phyloP scores from a whole-genome alignment of 2,329 filamentous ascomycete genomes.

The Monosporascus sp. region DNA sequence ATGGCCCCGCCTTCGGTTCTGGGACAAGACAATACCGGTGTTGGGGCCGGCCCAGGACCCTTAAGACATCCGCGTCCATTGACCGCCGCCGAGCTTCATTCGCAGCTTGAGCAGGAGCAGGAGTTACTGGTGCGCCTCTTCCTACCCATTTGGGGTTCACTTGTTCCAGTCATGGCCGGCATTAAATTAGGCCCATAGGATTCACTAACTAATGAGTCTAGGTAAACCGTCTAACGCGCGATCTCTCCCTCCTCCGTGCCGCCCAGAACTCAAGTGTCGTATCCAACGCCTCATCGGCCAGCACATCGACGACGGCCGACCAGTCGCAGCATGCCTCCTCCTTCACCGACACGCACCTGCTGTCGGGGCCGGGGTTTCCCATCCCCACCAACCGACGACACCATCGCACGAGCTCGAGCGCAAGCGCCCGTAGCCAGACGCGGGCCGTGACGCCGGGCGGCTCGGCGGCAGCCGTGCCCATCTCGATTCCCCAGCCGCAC shows the following conservation, averaged over 20 bases:
- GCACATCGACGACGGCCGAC: slow-evolving; percentile 44
- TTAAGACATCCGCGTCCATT: slow-evolving; percentile 81
- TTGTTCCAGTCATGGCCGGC: background rate
- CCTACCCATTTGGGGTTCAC: background rate
- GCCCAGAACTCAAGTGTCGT: slow-evolving; percentile 62
- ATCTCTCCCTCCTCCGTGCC: slow-evolving; percentile 75
- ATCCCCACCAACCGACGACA: slow-evolving; percentile 50
- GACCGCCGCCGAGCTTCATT: slow-evolving; percentile 82
- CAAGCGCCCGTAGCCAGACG: slow-evolving; percentile 43
- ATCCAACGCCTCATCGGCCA: slow-evolving; percentile 59
- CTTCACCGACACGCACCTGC: slow-evolving; percentile 44
- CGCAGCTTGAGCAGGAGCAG: slow-evolving; percentile 89
- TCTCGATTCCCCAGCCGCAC: slow-evolving; percentile 23
- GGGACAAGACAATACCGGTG: slow-evolving; percentile 35
- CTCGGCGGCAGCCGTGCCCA: slow-evolving; percentile 21
- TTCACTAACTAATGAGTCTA: slow-evolving; percentile 28
- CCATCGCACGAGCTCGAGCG: slow-evolving; percentile 53
- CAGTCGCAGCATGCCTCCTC: slow-evolving; percentile 32
- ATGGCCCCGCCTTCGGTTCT: slow-evolving; percentile 23
- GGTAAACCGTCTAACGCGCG: slow-evolving; percentile 90
- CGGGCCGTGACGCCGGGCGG: slow-evolving; percentile 40
- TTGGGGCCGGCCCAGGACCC: slow-evolving; percentile 61
- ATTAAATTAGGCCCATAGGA: background rate
- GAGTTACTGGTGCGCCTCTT: slow-evolving; percentile 69
- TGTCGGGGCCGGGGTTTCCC: slow-evolving; percentile 53